Evolutionary conservation across 2,329 filamentous ascomycete genomes (phyloP), one percentile per base, ranked within the genome.

Genomic region (Claviceps quebecensis): DNA sequence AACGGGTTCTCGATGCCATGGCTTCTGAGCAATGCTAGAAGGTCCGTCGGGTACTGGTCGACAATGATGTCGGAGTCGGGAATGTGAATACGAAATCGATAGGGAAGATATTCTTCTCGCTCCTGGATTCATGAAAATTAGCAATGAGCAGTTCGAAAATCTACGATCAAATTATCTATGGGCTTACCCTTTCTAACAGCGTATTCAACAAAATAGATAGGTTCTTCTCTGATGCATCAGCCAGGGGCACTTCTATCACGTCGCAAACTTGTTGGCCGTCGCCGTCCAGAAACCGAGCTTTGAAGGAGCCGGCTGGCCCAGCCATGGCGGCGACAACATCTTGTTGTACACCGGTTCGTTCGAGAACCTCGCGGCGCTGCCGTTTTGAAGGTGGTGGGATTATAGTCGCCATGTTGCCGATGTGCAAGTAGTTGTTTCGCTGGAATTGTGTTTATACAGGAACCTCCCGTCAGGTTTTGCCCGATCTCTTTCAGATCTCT

Each of bases 161-260:
- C 16, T 1, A 3, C 13, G n/a, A 3, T n/a, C 13, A 7, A 7
- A 39, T n/a, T 5, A 39, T 16, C 11, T 7, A 11, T 14, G 11
- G 2, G 29, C 48, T 29, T 73, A 85, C 83, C 72, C 84, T 80
- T 61, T 83, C 85, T 64, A 95, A 77, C 43, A 96, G 71, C 2
- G 86, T 88, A 65, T 96, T 97, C 51, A 95, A 68, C 0, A 96
- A 75, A 9, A 90, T 77, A 50, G 93, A 91, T 3, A 97, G 77
- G 59, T 96, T 95, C 71, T 88, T 91, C 55, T 93, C 87, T 7
- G 80, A 85, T 2, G 91, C 86, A 71, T 96, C 86, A 52, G 84
- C 84, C 36, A 96, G 78, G 13, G 88, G 84, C 43, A 96, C 83
- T 59, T 83, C 75, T 47, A 83, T 64, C 70, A 85, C 66, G 78